A percentile compares a stretch with the other conserved stretches of the same genome.
Conservation (phyloP, 768 basidiomycete species). For the Agrocybe pediades region DNA sequence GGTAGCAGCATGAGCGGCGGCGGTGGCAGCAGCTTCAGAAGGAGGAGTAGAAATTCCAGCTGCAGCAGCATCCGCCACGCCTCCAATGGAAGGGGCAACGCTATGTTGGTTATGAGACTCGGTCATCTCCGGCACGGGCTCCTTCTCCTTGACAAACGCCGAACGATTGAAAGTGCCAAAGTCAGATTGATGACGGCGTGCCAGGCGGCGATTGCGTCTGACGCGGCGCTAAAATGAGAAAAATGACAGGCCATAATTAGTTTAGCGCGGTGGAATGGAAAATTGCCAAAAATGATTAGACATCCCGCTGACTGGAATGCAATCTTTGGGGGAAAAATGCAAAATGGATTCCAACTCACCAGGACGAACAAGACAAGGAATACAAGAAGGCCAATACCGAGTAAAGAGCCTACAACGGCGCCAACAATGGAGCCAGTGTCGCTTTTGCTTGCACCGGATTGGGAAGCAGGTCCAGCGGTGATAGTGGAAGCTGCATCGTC, state of each 20-base stretch:
- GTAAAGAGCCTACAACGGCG: slow-evolving; percentile 37
- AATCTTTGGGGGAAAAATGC: background rate
- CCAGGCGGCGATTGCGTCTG: slow-evolving; percentile 28
- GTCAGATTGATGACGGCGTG: slow-evolving; percentile 29
- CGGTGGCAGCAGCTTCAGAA: slow-evolving; percentile 20
- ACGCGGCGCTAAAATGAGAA: slow-evolving; percentile 34
- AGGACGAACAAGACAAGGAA: slow-evolving; percentile 41
- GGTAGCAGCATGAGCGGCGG: slow-evolving; percentile 29
- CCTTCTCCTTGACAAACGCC: slow-evolving; percentile 26
- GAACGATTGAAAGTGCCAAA: slow-evolving; percentile 37
- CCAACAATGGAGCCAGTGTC: slow-evolving; percentile 46
- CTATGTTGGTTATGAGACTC: slow-evolving; percentile 20
- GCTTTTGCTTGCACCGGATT: slow-evolving; percentile 18
- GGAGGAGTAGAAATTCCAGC: slow-evolving; percentile 11
- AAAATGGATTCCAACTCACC: slow-evolving; percentile 28
- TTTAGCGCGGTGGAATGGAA: background rate
- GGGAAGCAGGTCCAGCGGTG: slow-evolving; percentile 16
- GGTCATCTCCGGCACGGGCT: slow-evolving; percentile 23
- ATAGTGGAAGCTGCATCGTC: slow-evolving; percentile 18
- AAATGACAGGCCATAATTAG: background rate
- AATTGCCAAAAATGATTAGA: slow-evolving; percentile 1
- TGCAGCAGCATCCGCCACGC: slow-evolving; percentile 22
- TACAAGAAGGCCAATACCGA: slow-evolving; percentile 36
- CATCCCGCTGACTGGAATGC: background rate
- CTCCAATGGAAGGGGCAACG: slow-evolving; percentile 29